Conservation (phyloP, 108 stramenopile species). For the Nitzschia inconspicua region DNA sequence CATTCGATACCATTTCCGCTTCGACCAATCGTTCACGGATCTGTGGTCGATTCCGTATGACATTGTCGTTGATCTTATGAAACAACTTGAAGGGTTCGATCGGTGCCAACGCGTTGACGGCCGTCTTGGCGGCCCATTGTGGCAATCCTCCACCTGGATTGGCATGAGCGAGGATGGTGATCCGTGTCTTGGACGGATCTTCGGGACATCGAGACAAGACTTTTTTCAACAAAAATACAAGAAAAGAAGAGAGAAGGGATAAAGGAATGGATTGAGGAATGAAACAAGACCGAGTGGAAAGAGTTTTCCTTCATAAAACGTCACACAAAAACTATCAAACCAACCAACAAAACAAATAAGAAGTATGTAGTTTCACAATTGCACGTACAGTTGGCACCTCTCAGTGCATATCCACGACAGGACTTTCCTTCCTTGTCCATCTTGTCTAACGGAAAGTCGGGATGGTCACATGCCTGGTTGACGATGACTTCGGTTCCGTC, state of each 20-base stretch:
- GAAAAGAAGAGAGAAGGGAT: background rate
- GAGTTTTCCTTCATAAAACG: background rate
- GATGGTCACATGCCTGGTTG: slow-evolving; percentile 79
- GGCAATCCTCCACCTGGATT: slow-evolving; percentile 35
- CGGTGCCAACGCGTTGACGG: slow-evolving; percentile 72
- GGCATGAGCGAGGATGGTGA: slow-evolving; percentile 55
- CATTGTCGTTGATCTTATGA: slow-evolving; percentile 49
- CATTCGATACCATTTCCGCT: slow-evolving; percentile 13
- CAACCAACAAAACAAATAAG: background rate
- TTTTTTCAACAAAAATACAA: too few relatives aligned
- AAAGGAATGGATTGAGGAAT: background rate
- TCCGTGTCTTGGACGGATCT: slow-evolving; percentile 76
- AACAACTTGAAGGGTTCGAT: slow-evolving; percentile 87
- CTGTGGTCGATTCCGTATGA: slow-evolving; percentile 12
- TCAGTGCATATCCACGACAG: slow-evolving; percentile 77
- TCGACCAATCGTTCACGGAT: slow-evolving; percentile 16
- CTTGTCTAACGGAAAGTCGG: slow-evolving; percentile 43
- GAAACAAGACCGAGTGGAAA: background rate
- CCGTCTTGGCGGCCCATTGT: slow-evolving; percentile 69
- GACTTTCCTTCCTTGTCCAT: slow-evolving; percentile 53
- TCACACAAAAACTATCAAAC: background rate
- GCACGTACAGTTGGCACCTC: slow-evolving; percentile 69
- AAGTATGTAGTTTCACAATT: slow-evolving; percentile 7
- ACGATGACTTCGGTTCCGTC: slow-evolving; percentile 83
- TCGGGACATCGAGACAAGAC: slow-evolving; percentile 66